Evolutionary conservation across 2,329 filamentous ascomycete species (phyloP), one percentile per base, ranked within the genome.

Genomic region (Colletotrichum truncatum): DNA sequence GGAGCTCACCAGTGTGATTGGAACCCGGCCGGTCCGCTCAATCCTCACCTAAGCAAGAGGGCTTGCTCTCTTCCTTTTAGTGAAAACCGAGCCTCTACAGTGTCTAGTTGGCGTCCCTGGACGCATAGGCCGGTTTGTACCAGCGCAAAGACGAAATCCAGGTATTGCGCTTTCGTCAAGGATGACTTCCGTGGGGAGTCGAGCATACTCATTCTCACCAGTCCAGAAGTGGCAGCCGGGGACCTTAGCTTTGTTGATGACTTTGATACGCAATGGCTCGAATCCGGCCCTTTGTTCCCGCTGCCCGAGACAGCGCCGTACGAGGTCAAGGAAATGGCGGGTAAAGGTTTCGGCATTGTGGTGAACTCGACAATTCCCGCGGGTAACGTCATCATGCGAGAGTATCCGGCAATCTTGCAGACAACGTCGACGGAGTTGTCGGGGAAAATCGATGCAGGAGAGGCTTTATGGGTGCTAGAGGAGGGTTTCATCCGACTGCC

Each of bases 291-390:
- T 4, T 28, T n/a, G 10, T 4, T 14, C 6, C 10, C 2, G 7
- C 16, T 4, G 6, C 32, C 36, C n/a, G 38, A 21, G 2, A 30
- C 14, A 1, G 56, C 65, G 8, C 68, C 73, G 1, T 78, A 76
- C 62, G 64, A 68, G 16, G 53, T 77, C 32, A 39, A 63, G 23
- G 67, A 73, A 4, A 68, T 75, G 1, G 68, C 70, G 2, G 74
- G 72, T 0, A 76, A 75, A 51, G 77, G 75, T 0, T 64, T 72
- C 11, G 77, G 77, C 8, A 73, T 75, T 3, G 45, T 78, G 11
- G 77, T 75, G 2, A 71, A 68, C 11, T 69, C 70, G n/a, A 68
- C 62, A 10, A 77, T 79, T 48, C 57, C 45, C 4, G 69, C 70
- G 43, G 76, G 74, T 9, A 73, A 76, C 49, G 69, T 76, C 4